Base-by-base conservation (phyloP, 2,329 filamentous ascomycete species). In the Dothistroma septosporum region DNA sequence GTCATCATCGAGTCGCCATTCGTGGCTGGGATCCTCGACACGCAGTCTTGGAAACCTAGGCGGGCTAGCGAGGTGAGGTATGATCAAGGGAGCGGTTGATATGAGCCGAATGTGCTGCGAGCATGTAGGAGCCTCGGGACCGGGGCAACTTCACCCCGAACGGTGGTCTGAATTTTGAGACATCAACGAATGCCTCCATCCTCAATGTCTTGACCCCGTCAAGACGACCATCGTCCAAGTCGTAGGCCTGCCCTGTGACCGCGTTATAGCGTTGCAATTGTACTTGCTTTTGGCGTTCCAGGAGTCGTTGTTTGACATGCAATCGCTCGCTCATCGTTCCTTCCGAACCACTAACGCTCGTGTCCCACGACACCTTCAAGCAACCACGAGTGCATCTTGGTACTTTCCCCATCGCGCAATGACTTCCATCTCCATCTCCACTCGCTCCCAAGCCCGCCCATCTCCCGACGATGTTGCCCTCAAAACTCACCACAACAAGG, bases 401-500 rank as follows among this genome's bases (percentile, higher is more conserved):
- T 28, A 44, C 37, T 14, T 16, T 16, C 3, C 37, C 14, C 12
- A 14, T n/a, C 41, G 41, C 14, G 41, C 61, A 24, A 55, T 60
- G 54, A 21, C 57, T 6, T 55, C 77, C 59, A 77, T 78, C 19
- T 72, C 73, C 7, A 73, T 78, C 9, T 75, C 74, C 35, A 75
- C 74, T 16, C 75, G 78, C 4, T 67, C 73, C 10, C 71, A 74
- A 41, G 56, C 69, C 2, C 67, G 74, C 4, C 73, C 73, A 16
- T 68, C 71, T 48, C 81, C 81, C 0, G 75, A 79, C 55, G 76
- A 80, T 48, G 76, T 77, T 10, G 74, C 75, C 46, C 75, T 76
- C 14, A 78, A 80, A 66, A 68, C 68, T 44, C 83, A 85, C 75
- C 82, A 85, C 74, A 69, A 77, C 59, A 79, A 80, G 68, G 68